Base-by-base conservation (phyloP, 345 rosid genomes). In the Ceriops zippeliana region DNA sequence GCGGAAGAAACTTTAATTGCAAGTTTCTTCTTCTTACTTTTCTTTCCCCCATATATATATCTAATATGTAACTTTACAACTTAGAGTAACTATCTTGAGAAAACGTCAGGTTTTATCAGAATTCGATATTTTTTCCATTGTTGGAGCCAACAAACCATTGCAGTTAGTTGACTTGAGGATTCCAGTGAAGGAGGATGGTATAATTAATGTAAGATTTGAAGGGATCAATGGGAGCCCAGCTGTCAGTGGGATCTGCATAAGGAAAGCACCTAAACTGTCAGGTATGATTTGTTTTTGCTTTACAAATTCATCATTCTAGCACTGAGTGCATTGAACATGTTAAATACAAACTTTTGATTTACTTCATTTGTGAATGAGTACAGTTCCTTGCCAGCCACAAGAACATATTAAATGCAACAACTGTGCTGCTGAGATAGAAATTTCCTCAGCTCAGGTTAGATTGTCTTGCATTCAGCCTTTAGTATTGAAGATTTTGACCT, bases 111-210 rank as follows among this genome's bases (percentile, higher is more conserved):
- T 91, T 20, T 72, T 91, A 27, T 82, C 96, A 3, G 90, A 95
- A 69, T 85, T 95, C 52, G 99, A 95, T 83, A 82, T 91, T 70
- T 95, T 83, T 83, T 80, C 89, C 9, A 73, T 88, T 63, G 96
- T 90, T 71, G 97, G 96, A 56, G 88, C 96, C 28, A 91, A 92
- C 67, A 90, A 84, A 70, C 96, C 96, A 49, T 74, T 95, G 66
- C 80, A 88, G 73, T 78, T 95, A 65, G 90, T 83, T 82, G 90
- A 87, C 75, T 73, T 74, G 32, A 87, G 89, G 83, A 89, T 86
- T 62, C 35, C 76, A 15, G 92, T 91, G 52, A 82, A 78, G 90
- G 86, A 80, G 73, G 88, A 90, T 65, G 96, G 93, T 21, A 27
- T 73, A 70, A 66, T 91, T 37, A 73, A 75, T 16, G 60, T 91